Conservation (phyloP, 176 grass and related monocot species). For the Bromus sterilis region DNA sequence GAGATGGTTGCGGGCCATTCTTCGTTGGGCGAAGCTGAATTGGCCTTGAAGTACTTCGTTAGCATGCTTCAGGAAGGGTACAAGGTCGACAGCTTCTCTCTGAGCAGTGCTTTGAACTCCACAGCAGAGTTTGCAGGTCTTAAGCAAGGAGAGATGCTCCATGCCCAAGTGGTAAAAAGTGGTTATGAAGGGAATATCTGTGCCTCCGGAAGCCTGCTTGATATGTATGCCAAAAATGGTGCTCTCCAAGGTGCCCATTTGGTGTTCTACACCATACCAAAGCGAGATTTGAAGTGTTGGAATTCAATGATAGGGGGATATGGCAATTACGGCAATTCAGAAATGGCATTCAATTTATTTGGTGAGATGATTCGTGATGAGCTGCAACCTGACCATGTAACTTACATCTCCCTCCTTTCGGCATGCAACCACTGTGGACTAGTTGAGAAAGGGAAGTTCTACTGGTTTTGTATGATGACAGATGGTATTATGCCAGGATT, state of each 20-base stretch:
- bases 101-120: conserved; percentile 75
- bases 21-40: conserved; percentile 57
- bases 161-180: conserved; percentile 62
- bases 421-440: conserved; percentile 63
- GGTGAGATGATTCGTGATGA: conserved; percentile 55
- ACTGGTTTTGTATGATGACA: conserved; percentile 79
- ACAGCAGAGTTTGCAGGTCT: conserved; percentile 56
- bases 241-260: conserved; percentile 33
- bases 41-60: conserved; percentile 64
- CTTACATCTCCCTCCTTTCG: conserved; percentile 81
- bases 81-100: conserved; percentile 78
- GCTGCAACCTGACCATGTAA: conserved; percentile 69
- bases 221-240: conserved; percentile 90
- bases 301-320: conserved; percentile 87
- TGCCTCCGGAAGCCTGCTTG: conserved; percentile 69
- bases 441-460: conserved; percentile 76
- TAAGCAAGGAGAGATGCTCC: conserved; percentile 73
- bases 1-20: conserved; percentile 90
- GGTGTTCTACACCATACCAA: conserved; percentile 44
- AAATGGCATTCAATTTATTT: conserved; percentile 73
- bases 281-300: conserved; percentile 84
- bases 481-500: conserved; percentile 59
- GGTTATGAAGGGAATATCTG: conserved; percentile 67
- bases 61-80: conserved; percentile 57
- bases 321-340: conserved; percentile 59